A percentile compares a stretch with the other conserved stretches of the same genome.
Conservation (phyloP, 2,329 filamentous ascomycete species). For the Dactylella cylindrospora region DNA sequence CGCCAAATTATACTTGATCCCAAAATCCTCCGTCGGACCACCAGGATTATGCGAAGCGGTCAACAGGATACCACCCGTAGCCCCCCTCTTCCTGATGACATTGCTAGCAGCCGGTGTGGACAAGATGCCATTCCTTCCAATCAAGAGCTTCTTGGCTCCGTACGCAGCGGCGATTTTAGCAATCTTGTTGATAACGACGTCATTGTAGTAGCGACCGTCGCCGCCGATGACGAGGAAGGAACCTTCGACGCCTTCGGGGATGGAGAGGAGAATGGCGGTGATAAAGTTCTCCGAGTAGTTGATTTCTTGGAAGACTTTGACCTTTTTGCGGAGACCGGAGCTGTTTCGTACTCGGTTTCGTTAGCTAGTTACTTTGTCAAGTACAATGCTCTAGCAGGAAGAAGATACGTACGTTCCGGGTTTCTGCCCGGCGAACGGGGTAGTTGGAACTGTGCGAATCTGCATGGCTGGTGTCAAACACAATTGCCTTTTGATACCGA, state of each 20-base stretch:
- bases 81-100: conserved; percentile 89
- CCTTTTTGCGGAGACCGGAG: conserved; percentile 97
- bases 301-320: conserved; percentile 91
- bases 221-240: conserved; percentile 94
- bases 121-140: conserved; percentile 94
- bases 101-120: conserved; percentile 96
- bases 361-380: conserved; percentile 25
- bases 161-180: conserved; percentile 96
- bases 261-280: conserved; percentile 89
- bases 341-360: conserved; percentile 56
- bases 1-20: conserved; percentile 98
- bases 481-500: not conserved
- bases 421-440: conserved; percentile 73
- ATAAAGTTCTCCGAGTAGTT: conserved; percentile 97
- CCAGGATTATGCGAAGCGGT: conserved; percentile 98
- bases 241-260: conserved; percentile 86
- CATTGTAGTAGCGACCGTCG: conserved; percentile 96
- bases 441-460: conserved; percentile 38
- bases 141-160: conserved; percentile 96
- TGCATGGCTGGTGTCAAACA: too few relatives aligned
- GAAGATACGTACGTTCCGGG: conserved; percentile 83
- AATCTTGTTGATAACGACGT: conserved; percentile 93
- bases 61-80: conserved; percentile 92
- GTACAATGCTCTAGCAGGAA: conserved; percentile 8
- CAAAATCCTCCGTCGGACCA: conserved; percentile 91